These are phyloP conservation scores for Telfairia occidentalis DNA, from an alignment of 331 rosid species.

Conservation along the genomic window DNA sequence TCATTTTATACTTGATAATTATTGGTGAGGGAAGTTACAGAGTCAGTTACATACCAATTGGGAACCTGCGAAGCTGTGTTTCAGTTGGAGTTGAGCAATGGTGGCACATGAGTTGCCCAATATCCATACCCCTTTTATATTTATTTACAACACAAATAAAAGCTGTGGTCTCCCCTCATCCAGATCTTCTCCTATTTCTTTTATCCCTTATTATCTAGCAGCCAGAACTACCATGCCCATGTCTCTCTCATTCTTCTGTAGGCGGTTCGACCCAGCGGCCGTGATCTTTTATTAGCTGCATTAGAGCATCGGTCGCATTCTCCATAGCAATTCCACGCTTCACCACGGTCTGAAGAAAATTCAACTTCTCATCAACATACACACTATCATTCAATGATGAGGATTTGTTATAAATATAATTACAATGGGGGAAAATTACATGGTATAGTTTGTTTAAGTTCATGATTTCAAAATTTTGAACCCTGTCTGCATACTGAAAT, in stretches of 20 bases:
- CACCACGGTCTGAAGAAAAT: slow-evolving; percentile 61
- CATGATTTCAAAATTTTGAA: background rate
- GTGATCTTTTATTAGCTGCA: slow-evolving; percentile 81
- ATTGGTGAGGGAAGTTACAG: background rate
- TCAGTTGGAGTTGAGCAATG: background rate
- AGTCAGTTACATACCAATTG: background rate
- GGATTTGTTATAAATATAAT: background rate
- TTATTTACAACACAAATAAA: background rate
- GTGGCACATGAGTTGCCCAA: background rate
- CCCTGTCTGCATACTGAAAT: too few species aligned
- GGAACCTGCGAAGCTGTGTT: background rate
- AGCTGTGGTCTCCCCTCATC: slow-evolving; percentile 2
- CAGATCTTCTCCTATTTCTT: background rate
- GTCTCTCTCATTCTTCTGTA: slow-evolving; percentile 35
- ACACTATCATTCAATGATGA: background rate
- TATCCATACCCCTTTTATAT: background rate
- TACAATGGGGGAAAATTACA: background rate
- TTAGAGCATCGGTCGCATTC: slow-evolving; percentile 82
- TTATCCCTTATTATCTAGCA: background rate
- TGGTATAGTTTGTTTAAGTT: background rate
- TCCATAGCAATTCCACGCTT: slow-evolving; percentile 93
- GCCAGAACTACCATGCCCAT: background rate
- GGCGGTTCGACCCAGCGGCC: slow-evolving; percentile 97
- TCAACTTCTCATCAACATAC: slow-evolving; percentile 11
- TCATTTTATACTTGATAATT: background rate